Base-by-base conservation (phyloP, 352 stramenopile genomes). In the Globisporangium spinosum region DNA sequence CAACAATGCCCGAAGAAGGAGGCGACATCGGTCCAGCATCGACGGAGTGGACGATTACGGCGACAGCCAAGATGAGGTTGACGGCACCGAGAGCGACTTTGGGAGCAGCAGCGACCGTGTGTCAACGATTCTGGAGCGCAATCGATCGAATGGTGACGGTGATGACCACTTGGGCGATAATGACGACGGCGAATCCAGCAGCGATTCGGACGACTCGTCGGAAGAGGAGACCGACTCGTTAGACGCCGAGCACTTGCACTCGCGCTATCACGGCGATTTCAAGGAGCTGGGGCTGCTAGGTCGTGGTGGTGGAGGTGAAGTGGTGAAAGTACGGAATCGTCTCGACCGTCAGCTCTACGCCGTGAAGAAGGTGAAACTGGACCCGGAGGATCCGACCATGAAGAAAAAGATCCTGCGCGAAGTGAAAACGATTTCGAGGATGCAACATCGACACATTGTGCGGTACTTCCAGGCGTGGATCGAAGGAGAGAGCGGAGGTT, bases 401-500 rank as follows among this genome's bases (percentile, higher is more conserved):
- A 98, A 99, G 77, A 94, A 93, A 79, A 98, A 98, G 65, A 90
- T 99, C 32, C 64, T 97, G 58, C 85, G 96, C 40, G 96, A 99
- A 75, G 95, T 99, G 22, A 98, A 96, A 61, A 98, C 93, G 0
- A 98, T 99, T 87, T 98, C 93, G 38, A 80, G 94, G 49, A 98
- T 99, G 90, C 93, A 96, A 59, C 96, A 99, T 60, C 94, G 97
- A 43, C 95, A 99, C 64, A 98, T 99, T 70, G 96, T 99, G 20
- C 79, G 96, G 53, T 99, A 98, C 69, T 96, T 94, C 67, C 89
- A 96, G 59, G 89, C 89, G 17, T 96, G 89, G 89, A 94, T 96
- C 47, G 89, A 96, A 75, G 85, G 85, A 13, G 82, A 93, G 35
- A 76, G 77, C 29, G 76, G 78, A 64, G 79, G 78, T 27, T 78